Evolutionary conservation across 768 basidiomycete genomes (phyloP).

Genomic region (Jaapia argillacea): DNA sequence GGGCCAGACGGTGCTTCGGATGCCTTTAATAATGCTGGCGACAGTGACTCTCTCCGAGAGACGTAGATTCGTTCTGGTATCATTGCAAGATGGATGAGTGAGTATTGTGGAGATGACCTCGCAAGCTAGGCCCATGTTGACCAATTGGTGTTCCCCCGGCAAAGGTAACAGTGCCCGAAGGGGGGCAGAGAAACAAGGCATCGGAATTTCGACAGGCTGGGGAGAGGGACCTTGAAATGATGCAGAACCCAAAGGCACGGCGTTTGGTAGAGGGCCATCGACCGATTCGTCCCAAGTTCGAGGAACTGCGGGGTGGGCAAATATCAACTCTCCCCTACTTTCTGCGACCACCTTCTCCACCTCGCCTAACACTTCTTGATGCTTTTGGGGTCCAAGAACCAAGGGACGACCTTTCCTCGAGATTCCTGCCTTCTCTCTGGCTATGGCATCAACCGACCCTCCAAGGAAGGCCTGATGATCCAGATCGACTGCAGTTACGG

Average conservation of each 20-base stretch:
- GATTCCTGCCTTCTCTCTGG: slow-evolving; percentile 78
- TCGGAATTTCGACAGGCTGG: slow-evolving; percentile 30
- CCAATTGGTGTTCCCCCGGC: slow-evolving; percentile 74
- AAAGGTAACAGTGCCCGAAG: slow-evolving; percentile 51
- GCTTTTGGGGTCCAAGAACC: slow-evolving; percentile 54
- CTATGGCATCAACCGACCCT: slow-evolving; percentile 59
- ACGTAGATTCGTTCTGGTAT: slow-evolving; percentile 6
- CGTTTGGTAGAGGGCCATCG: slow-evolving; percentile 22
- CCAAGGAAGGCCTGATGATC: slow-evolving; percentile 94
- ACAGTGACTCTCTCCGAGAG: slow-evolving; percentile 32
- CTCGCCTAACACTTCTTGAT: slow-evolving; percentile 35
- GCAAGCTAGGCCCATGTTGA: slow-evolving; percentile 70
- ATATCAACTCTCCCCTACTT: slow-evolving; percentile 27
- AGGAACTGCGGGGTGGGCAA: slow-evolving; percentile 21
- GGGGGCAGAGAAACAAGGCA: slow-evolving; percentile 32
- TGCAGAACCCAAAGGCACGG: slow-evolving; percentile 21
- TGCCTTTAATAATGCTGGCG: slow-evolving; percentile 42
- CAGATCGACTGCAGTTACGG: slow-evolving; percentile 78
- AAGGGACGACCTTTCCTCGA: slow-evolving; percentile 52
- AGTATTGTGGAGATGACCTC: slow-evolving; percentile 50
- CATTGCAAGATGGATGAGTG: slow-evolving; percentile 24
- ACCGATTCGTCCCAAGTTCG: slow-evolving; percentile 23
- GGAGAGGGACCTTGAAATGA: slow-evolving; percentile 25
- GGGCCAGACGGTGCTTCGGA: slow-evolving; percentile 58
- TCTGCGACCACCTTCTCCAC: slow-evolving; percentile 32